phyloP scores from a whole-genome alignment of 148 eudicot genomes.

The Camellia lanceoleosa region DNA sequence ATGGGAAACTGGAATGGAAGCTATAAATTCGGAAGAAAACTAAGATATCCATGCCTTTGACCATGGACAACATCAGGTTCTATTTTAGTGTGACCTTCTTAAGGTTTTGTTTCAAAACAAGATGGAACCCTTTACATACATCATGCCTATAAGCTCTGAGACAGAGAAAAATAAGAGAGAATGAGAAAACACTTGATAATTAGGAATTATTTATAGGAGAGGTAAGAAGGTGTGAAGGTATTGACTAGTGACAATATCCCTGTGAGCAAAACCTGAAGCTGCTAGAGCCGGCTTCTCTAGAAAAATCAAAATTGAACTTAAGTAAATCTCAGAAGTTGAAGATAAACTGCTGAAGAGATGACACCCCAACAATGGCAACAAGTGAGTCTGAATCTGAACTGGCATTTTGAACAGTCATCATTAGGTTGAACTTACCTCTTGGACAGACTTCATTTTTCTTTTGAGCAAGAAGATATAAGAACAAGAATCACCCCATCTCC shows the following conservation, averaged over 20 bases:
- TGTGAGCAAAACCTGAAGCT: not conserved
- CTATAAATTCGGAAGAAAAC: not conserved
- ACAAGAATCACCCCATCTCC: slow-evolving; percentile 8
- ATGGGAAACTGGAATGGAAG: not conserved
- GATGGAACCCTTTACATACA: not conserved
- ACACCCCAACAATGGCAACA: not conserved
- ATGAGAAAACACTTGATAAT: not conserved
- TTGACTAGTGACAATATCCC: not conserved
- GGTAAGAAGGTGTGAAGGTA: not conserved
- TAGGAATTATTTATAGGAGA: not conserved
- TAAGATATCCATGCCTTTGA: not conserved
- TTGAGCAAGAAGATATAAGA: not conserved
- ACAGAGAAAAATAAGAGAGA: not conserved
- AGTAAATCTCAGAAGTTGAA: not conserved
- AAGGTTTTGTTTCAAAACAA: not conserved
- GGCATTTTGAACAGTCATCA: not conserved
- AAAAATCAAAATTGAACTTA: not conserved
- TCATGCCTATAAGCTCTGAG: not conserved
- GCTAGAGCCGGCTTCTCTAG: not conserved
- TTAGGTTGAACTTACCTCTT: slow-evolving; percentile 6
- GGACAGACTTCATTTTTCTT: not conserved
- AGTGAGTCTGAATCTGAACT: not conserved
- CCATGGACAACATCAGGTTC: not conserved
- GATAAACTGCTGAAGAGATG: not conserved
- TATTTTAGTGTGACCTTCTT: not conserved